Percentiles rank a stretch among this genome's conserved stretches.
Evolutionary conservation across 2,329 filamentous ascomycete genomes (phyloP).

Genomic region (Conoideocrella luteorostrata): DNA sequence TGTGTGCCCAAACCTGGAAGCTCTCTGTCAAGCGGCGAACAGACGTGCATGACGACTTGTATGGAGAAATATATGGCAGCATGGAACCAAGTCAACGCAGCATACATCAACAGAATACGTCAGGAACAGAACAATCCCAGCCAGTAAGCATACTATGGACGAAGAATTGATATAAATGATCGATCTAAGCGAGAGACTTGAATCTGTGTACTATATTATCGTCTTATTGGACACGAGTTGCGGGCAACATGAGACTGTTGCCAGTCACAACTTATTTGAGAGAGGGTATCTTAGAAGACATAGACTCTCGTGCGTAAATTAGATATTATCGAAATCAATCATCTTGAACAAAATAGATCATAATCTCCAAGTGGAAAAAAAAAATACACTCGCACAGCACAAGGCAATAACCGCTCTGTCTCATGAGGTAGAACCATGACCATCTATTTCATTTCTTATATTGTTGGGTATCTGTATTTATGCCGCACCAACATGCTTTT

Average conservation of each 20-base stretch:
- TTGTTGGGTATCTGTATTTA: conserved; percentile 5
- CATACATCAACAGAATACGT: conserved; percentile 60
- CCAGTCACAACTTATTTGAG: too few relatives aligned
- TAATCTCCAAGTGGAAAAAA: too few relatives aligned
- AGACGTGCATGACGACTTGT: conserved; percentile 65
- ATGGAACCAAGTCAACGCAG: conserved; percentile 68
- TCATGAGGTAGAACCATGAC: too few relatives aligned
- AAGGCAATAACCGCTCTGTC: too few relatives aligned
- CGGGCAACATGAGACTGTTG: too few relatives aligned
- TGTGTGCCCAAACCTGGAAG: conserved; percentile 66
- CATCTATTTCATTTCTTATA: background rate
- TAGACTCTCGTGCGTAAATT: too few relatives aligned
- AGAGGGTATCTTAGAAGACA: background rate
- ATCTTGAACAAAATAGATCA: too few relatives aligned
- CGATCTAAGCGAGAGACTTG: background rate
- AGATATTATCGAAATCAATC: too few relatives aligned
- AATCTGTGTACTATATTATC: background rate
- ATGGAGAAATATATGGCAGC: conserved; percentile 81
- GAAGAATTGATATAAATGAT: background rate
- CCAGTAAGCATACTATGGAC: background rate
- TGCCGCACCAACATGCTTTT: conserved; percentile 38
- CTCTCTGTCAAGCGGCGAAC: conserved; percentile 60
- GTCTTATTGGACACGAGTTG: too few relatives aligned
- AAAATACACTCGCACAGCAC: too few relatives aligned
- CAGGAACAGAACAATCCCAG: conserved; percentile 40